Evolutionary conservation across 1,284 basidiomycete genomes (phyloP).

Genomic region (Phellinidium pouzarii): DNA sequence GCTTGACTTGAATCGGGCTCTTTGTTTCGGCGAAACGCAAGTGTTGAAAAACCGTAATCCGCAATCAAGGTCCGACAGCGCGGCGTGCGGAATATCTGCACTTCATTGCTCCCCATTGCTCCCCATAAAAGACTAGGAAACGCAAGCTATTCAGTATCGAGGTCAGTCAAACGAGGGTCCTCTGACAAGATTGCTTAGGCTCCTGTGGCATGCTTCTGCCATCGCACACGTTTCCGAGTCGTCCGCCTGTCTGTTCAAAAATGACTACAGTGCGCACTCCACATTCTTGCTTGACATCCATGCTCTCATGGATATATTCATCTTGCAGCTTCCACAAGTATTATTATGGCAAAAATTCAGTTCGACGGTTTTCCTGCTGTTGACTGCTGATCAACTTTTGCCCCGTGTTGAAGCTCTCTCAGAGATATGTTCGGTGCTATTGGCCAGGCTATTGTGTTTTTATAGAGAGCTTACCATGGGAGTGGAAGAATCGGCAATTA

Average conservation of each 20-base stretch:
- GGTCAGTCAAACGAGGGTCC: too few species aligned
- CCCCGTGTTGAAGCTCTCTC: background rate
- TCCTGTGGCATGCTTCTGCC: too few species aligned
- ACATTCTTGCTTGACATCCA: background rate
- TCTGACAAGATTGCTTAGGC: too few species aligned
- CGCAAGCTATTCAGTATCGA: too few species aligned
- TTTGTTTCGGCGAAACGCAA: background rate
- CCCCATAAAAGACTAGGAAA: too few species aligned
- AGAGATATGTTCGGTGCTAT: background rate
- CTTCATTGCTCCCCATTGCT: too few species aligned
- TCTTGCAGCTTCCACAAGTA: background rate
- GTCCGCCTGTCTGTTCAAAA: too few species aligned
- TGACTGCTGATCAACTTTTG: background rate
- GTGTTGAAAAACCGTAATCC: background rate
- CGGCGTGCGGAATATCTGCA: too few species aligned
- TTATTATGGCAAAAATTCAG: background rate
- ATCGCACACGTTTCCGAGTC: too few species aligned
- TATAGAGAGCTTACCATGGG: conserved; percentile 12
- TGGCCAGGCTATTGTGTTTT: background rate
- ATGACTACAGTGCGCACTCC: too few species aligned
- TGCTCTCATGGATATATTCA: background rate
- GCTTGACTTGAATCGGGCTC: background rate
- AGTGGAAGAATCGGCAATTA: conserved; percentile 7
- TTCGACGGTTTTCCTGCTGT: background rate
- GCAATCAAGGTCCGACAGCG: background rate